These are phyloP conservation scores for Eucalyptus viminalis DNA, from an alignment of 345 rosid species.

Conservation along the genomic window DNA sequence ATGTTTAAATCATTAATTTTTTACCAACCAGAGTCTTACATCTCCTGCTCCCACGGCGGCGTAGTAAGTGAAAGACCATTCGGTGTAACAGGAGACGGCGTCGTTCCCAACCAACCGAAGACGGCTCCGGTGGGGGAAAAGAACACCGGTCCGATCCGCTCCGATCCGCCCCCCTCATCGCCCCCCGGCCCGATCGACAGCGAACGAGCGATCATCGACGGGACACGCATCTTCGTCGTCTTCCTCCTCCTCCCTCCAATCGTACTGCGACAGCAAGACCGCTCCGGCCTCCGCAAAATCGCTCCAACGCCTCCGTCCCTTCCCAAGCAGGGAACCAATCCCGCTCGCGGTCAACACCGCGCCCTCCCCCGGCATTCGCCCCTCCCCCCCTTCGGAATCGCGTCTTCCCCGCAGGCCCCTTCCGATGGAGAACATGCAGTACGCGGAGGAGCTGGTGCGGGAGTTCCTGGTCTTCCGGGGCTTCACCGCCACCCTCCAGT, in stretches of 20 bases:
- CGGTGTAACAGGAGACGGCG: background rate
- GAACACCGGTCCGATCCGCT: background rate
- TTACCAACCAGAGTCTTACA: background rate
- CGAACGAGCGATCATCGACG: background rate
- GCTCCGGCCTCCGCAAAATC: background rate
- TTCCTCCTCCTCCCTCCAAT: background rate
- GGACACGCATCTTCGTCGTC: background rate
- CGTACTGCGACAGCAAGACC: background rate
- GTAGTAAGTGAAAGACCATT: background rate
- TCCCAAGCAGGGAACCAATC: background rate
- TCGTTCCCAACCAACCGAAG: background rate
- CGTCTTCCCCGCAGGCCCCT: background rate
- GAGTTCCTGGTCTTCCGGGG: slow-evolving; percentile 66
- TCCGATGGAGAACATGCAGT: slow-evolving; percentile 59
- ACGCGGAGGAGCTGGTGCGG: slow-evolving; percentile 56
- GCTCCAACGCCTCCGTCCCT: background rate
- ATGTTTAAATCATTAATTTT: too few relatives aligned
- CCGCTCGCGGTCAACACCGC: background rate
- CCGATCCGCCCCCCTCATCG: background rate
- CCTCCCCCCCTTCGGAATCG: background rate
- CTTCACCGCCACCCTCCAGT: slow-evolving; percentile 43
- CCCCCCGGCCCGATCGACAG: background rate
- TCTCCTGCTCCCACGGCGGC: background rate
- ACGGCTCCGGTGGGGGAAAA: background rate
- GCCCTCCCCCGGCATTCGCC: background rate